Evolutionary conservation across 495 filamentous ascomycete species (phyloP), one percentile per base, ranked within the genome.

Genomic region (Mytilinidion resinicola): DNA sequence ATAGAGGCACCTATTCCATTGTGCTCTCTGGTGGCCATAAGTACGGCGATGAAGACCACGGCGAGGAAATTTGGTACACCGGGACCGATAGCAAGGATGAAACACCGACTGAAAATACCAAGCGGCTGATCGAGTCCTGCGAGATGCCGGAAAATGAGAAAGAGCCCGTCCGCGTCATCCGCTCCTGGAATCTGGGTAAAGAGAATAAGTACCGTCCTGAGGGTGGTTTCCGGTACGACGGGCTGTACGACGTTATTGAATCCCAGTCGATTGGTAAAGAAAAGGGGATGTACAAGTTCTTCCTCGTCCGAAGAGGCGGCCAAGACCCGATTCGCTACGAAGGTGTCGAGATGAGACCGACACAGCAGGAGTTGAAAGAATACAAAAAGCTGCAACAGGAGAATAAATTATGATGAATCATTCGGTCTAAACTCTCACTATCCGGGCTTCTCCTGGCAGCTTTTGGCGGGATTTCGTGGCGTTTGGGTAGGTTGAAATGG

Each of bases 191-290:
- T 15, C 59, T 72, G 34, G 50, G 59, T 0, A 54, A 60, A 20
- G 68, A 67, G 30, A 72, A 70, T 9, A 57, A 51, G 0, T 83
- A 74, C 47, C 72, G 77, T 6, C 82, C 82, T 0, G 55, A 59
- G 6, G 55, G 66, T 17, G 82, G 82, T 3, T 68, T 81, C 4
- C 67, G 82, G 11, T 84, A 83, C 54, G 82, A 85, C 65, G 82
- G 82, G 0, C 62, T 85, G 6, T 85, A 85, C 58, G 62, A 69
- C n/a, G 69, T 80, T 11, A 64, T 65, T 3, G 55, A 54, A 15
- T 67, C 57, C 35, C 55, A 74, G 60, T 37, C 70, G 4, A 33
- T 77, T 1, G 68, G 81, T 58, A 12, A 20, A 8, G 57, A 57
- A 6, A 72, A 59, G 20, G 69, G 67, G 0, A 66, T 69, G 56